phyloP scores from a whole-genome alignment of 305 asterid genomes.

The Striga hermonthica region DNA sequence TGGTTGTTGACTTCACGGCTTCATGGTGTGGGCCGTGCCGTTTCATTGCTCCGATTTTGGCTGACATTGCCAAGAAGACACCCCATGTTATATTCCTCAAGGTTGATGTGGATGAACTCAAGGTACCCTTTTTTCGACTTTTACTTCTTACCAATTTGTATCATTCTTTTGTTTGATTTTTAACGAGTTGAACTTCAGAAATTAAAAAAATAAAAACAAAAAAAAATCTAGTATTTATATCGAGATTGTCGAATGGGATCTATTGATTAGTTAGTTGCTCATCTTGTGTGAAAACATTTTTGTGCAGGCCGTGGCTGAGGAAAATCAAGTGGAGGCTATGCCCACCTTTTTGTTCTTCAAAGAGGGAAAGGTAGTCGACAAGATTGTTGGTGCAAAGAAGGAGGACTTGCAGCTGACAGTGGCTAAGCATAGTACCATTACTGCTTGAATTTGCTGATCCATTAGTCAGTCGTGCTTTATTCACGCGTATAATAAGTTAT shows the following conservation, averaged over 20 bases:
- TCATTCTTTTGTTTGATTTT: too few species aligned
- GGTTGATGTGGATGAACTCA: constrained; percentile 84
- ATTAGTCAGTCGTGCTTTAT: neutral
- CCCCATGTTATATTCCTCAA: constrained; percentile 60
- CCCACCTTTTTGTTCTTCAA: constrained; percentile 57
- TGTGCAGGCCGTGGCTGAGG: constrained; percentile 45
- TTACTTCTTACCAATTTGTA: too few species aligned
- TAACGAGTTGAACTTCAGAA: too few species aligned
- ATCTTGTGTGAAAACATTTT: neutral
- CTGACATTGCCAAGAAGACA: constrained; percentile 62
- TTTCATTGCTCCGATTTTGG: constrained; percentile 61
- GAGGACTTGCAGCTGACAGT: constrained; percentile 39
- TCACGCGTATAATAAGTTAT: constrained; percentile 7
- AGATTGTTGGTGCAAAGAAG: constrained; percentile 57
- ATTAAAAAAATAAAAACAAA: too few species aligned
- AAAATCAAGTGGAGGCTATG: constrained; percentile 53
- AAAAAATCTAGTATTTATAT: too few species aligned
- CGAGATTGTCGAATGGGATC: neutral
- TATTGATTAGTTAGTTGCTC: neutral
- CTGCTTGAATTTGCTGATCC: constrained; percentile 23
- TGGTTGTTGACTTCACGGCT: constrained; percentile 76
- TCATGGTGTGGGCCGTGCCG: constrained; percentile 94
- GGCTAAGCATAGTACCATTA: constrained; percentile 30
- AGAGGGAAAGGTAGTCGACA: constrained; percentile 50
- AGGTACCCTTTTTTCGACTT: constrained; percentile 35